These are phyloP conservation scores for Penicillium goetzii DNA, from an alignment of 495 filamentous ascomycete species.

Conservation along the genomic window DNA sequence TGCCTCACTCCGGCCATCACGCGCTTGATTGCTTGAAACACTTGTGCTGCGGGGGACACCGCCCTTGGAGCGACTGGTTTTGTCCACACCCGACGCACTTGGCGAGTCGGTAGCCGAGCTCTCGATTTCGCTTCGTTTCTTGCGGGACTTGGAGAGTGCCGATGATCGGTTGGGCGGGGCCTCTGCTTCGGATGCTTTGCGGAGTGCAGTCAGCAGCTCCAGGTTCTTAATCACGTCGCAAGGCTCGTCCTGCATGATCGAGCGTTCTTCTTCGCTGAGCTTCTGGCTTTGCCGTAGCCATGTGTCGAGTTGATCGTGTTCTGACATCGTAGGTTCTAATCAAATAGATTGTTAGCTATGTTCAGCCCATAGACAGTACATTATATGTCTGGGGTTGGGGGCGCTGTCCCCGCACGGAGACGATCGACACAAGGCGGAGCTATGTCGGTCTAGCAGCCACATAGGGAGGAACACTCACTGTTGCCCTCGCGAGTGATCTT, in stretches of 20 bases:
- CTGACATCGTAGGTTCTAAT: conserved; percentile 43
- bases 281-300: conserved; percentile 66
- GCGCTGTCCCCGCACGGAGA: conserved; percentile 7
- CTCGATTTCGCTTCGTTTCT: conserved; percentile 72
- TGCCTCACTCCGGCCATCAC: conserved; percentile 45
- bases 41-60: conserved; percentile 58
- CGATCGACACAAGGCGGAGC: conserved; percentile 10
- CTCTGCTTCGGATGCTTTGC: conserved; percentile 61
- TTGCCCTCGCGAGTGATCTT: conserved; percentile 49
- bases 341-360: conserved; percentile 21
- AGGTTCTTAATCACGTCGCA: conserved; percentile 63
- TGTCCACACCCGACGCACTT: conserved; percentile 61
- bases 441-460: conserved; percentile 5
- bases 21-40: conserved; percentile 53
- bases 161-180: conserved; percentile 51
- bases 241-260: conserved; percentile 59
- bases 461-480: conserved; percentile 39
- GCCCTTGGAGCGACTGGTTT: conserved; percentile 50
- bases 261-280: conserved; percentile 63
- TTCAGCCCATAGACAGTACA: not conserved
- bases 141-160: conserved; percentile 57
- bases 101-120: conserved; percentile 70
- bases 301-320: conserved; percentile 56
- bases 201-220: conserved; percentile 62
- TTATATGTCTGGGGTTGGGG: not conserved